These are phyloP conservation scores for Fraxinus ornus DNA, from an alignment of 305 asterid genomes.

Conservation along the genomic window DNA sequence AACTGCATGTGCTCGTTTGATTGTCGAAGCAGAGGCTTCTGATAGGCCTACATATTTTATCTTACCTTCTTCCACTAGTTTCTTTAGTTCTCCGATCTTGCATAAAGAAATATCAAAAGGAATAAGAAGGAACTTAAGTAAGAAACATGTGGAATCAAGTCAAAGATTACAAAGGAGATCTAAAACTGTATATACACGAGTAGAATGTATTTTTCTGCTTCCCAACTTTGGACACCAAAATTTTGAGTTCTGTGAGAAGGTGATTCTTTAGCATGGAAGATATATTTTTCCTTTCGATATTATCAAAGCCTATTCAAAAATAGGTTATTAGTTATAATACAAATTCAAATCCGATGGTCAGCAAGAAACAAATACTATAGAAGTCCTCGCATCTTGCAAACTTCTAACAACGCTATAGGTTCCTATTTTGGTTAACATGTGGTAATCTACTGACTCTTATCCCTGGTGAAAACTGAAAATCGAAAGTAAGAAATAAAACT, in stretches of 20 bases:
- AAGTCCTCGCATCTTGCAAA: neutral
- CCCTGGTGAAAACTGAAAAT: neutral
- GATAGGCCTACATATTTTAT: constrained; percentile 71
- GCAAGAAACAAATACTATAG: neutral
- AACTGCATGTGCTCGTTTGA: constrained; percentile 79
- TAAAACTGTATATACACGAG: neutral
- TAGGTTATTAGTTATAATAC: neutral
- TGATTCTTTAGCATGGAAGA: neutral
- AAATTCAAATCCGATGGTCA: neutral
- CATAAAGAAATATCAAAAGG: neutral
- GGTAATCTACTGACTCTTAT: neutral
- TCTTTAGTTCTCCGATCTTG: constrained; percentile 72
- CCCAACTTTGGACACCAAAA: neutral
- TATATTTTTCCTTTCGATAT: neutral
- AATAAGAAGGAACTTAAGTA: neutral
- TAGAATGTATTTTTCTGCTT: neutral
- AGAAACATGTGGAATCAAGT: neutral
- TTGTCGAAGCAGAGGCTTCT: constrained; percentile 69
- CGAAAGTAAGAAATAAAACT: neutral
- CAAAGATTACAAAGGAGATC: neutral
- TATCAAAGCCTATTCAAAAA: neutral
- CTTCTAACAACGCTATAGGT: neutral
- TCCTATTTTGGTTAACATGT: neutral
- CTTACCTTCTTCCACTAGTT: constrained; percentile 75
- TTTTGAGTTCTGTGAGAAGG: neutral